Evolutionary conservation across 164 flowering plant genomes (phyloP).

Genomic region (Tetracentron sinense): DNA sequence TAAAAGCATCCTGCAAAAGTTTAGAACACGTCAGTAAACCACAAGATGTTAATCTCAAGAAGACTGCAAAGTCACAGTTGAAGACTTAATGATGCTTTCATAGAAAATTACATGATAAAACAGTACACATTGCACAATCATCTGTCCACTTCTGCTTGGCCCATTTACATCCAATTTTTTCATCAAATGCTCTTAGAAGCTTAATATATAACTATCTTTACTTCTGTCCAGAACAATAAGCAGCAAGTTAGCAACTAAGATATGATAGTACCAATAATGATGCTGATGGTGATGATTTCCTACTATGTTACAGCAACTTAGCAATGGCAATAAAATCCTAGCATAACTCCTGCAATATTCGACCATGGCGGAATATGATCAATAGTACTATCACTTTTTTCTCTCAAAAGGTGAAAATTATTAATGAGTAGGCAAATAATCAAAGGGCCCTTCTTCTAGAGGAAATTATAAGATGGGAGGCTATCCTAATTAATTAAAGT

Average conservation of each 20-base stretch:
- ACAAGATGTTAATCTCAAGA: background rate
- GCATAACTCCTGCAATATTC: background rate
- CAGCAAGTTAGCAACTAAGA: no score
- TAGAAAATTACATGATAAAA: background rate
- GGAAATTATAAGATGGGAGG: no score
- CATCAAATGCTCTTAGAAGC: background rate
- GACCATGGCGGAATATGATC: no score
- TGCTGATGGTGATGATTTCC: background rate
- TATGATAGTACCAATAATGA: background rate
- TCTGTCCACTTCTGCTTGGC: background rate
- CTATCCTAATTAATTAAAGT: no score
- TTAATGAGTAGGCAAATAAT: no score
- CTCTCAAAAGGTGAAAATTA: no score
- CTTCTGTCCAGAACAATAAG: background rate
- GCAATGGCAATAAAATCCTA: background rate
- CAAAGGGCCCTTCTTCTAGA: no score
- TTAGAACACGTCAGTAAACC: constrained; percentile 8
- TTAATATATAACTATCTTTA: no score
- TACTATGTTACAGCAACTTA: background rate
- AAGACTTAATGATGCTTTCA: background rate
- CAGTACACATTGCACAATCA: background rate
- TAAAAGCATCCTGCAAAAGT: constrained; percentile 78
- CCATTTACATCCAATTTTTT: no score
- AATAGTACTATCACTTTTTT: no score
- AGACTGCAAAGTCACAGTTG: background rate